Evolutionary conservation across 495 filamentous ascomycete genomes (phyloP), one percentile per base, ranked within the genome.

Genomic region (Aspergillus haitiensis): DNA sequence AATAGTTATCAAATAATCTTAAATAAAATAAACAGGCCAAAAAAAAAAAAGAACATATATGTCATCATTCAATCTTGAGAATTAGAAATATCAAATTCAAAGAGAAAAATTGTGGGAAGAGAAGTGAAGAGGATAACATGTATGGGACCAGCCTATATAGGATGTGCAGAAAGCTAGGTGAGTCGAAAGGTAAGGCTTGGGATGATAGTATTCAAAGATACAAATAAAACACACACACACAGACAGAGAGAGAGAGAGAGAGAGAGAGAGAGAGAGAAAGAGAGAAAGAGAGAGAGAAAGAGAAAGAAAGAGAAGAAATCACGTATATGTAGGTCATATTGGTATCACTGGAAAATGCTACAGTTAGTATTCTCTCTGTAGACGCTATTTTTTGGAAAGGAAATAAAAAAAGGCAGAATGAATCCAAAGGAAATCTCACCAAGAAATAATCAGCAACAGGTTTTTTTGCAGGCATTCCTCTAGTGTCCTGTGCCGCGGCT

Each of bases 391-490:
- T 32, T 13, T 35, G 13, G 12, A 40, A 13, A 12, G 37, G 35
- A 47, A 52, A 27, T 54, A 18, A 15, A 12, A 46, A 21, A 46
- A 16, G 37, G 16, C n/a, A 39, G 34, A 45, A 63, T 39, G 45
- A 37, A 45, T 9, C 35, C 21, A 21, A 32, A 27, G 15, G 21
- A 34, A 27, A 27, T 60, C 72, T 73, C 56, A 83, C 81, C 80
- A 98, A 78, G 70, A 98, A 98, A 81, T 98, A 98, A 77, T 98
- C 93, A 64, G 92, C 93, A 61, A 94, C 89, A 47, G 94, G 94
- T 76, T 98, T 98, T 82, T 98, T 98, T 45, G 94, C 94, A 68
- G 94, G 94, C 94, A 98, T 97, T 11, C 94, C 94, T 72, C 95
- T 85, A 42, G 88, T 89, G 73, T 98, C 94, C 79, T 98, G 94